Evolutionary conservation across 176 grass and related monocot genomes (phyloP).

Genomic region (Thinopyrum elongatum): DNA sequence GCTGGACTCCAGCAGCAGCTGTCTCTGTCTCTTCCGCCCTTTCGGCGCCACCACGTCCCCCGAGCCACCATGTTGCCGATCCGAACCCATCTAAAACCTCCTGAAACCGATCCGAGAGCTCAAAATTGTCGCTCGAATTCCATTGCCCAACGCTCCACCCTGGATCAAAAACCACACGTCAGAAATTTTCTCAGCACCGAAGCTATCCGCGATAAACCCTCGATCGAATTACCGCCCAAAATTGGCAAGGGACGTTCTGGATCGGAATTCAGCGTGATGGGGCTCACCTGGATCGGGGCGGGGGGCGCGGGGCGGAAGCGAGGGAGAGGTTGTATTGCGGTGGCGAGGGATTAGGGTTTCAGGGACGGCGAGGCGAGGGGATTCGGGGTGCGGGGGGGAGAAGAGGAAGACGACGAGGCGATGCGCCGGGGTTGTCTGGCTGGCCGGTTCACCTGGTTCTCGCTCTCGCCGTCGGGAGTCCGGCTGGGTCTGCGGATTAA

Average conservation of each 20-base stretch:
- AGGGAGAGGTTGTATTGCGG: constrained; percentile 17
- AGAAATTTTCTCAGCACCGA: background rate
- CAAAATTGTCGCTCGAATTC: constrained; percentile 24
- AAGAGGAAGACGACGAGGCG: constrained; percentile 3
- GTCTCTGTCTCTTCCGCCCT: constrained; percentile 59
- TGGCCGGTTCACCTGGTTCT: constrained; percentile 18
- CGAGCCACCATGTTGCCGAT: background rate
- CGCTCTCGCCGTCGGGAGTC: constrained; percentile 14
- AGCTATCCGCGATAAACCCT: background rate
- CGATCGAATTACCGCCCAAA: background rate
- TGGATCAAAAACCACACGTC: constrained; percentile 28
- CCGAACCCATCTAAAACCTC: constrained; percentile 34
- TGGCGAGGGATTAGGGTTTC: constrained; percentile 37
- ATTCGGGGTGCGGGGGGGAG: background rate
- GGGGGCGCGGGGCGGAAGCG: background rate
- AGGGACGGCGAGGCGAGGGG: constrained; percentile 32
- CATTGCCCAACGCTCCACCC: constrained; percentile 20
- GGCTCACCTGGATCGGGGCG: constrained; percentile 34
- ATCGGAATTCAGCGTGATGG: constrained; percentile 18
- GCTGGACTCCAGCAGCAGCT: constrained; percentile 51
- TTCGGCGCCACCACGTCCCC: background rate
- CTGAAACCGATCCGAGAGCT: constrained; percentile 5
- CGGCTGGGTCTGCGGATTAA: background rate
- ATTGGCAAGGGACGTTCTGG: background rate
- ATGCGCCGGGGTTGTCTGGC: constrained; percentile 10